Conservation (phyloP, 805 yeast species). For the Teunomyces cretensis region DNA sequence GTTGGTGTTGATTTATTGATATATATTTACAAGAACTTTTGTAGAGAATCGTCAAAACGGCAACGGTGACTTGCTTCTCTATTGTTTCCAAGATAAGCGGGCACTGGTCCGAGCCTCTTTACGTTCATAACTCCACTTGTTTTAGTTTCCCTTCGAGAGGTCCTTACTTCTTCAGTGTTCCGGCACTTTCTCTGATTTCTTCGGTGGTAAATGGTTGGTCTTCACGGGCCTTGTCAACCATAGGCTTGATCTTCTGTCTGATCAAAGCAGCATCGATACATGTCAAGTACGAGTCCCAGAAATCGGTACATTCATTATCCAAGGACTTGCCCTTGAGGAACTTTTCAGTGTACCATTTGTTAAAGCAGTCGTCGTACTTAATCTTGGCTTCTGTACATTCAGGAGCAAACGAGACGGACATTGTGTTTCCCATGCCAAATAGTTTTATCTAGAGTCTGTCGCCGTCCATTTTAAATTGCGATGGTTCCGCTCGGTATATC, state of each 20-base stretch:
- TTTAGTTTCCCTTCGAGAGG: background rate
- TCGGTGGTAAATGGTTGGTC: constrained; percentile 72
- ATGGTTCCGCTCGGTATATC: background rate
- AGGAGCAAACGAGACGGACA: constrained; percentile 85
- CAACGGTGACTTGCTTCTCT: background rate
- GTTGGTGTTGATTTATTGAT: too few relatives aligned
- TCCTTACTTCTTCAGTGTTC: constrained; percentile 25
- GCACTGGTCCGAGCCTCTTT: too few relatives aligned
- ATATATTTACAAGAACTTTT: background rate
- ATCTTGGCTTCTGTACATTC: constrained; percentile 89
- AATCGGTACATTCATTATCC: constrained; percentile 85
- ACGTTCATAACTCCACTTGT: too few relatives aligned
- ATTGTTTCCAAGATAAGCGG: too few relatives aligned
- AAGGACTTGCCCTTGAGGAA: constrained; percentile 55
- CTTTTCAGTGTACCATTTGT: constrained; percentile 91
- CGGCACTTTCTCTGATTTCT: constrained; percentile 28
- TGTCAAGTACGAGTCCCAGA: constrained; percentile 86
- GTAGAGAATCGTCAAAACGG: background rate
- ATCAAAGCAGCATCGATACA: constrained; percentile 75
- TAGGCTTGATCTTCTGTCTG: constrained; percentile 74
- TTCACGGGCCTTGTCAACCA: constrained; percentile 83
- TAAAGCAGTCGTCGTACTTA: constrained; percentile 90
- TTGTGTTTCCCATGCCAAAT: constrained; percentile 39
- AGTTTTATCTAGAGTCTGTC: background rate
- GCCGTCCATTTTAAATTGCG: background rate